Base-by-base conservation (phyloP, 2,329 filamentous ascomycete genomes). In the Talaromyces sp. region DNA sequence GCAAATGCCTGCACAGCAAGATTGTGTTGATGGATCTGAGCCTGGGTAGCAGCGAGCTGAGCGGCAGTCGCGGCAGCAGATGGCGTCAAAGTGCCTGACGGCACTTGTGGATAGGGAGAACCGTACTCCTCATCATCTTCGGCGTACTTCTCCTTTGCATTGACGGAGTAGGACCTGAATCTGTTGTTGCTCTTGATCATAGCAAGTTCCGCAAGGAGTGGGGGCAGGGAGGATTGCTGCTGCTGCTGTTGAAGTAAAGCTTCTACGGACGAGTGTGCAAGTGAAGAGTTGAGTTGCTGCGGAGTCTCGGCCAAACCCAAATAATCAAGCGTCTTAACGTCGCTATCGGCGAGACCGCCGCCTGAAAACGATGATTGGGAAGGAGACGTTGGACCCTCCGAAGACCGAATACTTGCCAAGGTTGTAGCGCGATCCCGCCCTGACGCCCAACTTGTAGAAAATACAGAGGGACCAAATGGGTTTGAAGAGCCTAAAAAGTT, bases 161-260 rank as follows among this genome's bases (percentile, higher is more conserved):
- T 99, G 63, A 99, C 94, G 0, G 94, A 99, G 73, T 97, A 97
- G 1, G 94, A 99, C 48, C 94, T 86, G 80, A 97, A 96, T 54
- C 94, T 86, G 72, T 89, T 97, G 66, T 89, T 89, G 70, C 84
- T 89, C 63, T 87, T 88, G 64, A 90, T 83, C 70, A 89, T 87
- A 61, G 87, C 86, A 61, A 93, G 78, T 67, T 89, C 89, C 45
- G 88, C 86, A 35, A 93, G 80, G 63, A 91, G 88, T 2, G 89
- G 87, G 40, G 78, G 78, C 22, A 81, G 66, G 59, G 80, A 74
- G 31, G 73, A 67, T 57, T 77, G 71, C 55, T 80, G 75, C 53
- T 77, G 77, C 22, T 66, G 65, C n/a, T 69, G 80, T 59, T 81
- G 80, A 53, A 73, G 64, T 46, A 74, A 60, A 57, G 81, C 78